Evolutionary conservation across 2,329 filamentous ascomycete species (phyloP).

Genomic region (Ascochyta rabiei): DNA sequence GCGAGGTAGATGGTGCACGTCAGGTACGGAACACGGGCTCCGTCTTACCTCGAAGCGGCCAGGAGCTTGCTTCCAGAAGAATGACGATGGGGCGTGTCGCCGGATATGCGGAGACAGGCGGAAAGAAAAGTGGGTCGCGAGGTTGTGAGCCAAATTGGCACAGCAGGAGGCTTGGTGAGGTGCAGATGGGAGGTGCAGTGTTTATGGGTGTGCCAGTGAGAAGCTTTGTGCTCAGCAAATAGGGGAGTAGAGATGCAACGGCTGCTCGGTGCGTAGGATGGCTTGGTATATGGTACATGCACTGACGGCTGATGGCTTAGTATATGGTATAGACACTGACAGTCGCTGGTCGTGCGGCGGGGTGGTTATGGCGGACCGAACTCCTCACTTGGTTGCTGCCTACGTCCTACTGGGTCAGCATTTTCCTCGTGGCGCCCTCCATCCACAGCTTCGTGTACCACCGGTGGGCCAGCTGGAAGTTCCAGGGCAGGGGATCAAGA

Average conservation of each 20-base stretch:
- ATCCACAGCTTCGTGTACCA: slow-evolving; percentile 51
- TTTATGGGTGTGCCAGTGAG: too few relatives aligned
- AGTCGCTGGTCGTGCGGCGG: too few relatives aligned
- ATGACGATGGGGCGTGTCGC: background rate
- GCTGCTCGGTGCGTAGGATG: too few relatives aligned
- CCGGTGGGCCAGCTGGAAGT: slow-evolving; percentile 41
- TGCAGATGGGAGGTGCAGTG: too few relatives aligned
- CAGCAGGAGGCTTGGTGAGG: too few relatives aligned
- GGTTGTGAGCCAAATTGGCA: too few relatives aligned
- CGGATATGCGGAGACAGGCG: background rate
- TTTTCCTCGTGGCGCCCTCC: slow-evolving; percentile 48
- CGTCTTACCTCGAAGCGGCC: background rate
- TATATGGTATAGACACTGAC: background rate
- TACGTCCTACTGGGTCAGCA: slow-evolving; percentile 26
- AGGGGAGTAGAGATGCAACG: too few relatives aligned
- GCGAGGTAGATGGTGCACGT: background rate
- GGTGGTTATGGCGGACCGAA: too few relatives aligned
- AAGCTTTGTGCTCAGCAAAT: too few relatives aligned
- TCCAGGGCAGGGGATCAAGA: slow-evolving; percentile 33
- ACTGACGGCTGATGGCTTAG: too few relatives aligned
- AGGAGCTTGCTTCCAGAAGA: background rate
- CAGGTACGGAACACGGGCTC: slow-evolving; percentile 4
- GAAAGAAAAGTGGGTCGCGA: too few relatives aligned
- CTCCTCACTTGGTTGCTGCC: background rate
- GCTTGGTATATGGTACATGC: background rate